These are phyloP conservation scores for Yamadazyma mexicana DNA, from an alignment of 1,139 yeast species.

Conservation along the genomic window DNA sequence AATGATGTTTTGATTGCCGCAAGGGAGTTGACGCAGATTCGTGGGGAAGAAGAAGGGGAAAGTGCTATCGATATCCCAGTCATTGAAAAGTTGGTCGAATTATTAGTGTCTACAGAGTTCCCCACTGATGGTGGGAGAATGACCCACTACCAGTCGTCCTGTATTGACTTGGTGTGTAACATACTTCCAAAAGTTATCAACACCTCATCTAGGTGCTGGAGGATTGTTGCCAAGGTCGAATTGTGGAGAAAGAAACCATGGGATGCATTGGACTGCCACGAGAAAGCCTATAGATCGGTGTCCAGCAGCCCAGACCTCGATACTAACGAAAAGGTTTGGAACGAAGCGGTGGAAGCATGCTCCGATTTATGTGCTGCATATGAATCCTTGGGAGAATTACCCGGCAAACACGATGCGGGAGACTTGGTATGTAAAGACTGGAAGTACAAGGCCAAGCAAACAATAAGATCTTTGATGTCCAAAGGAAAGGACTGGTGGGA, in stretches of 20 bases:
- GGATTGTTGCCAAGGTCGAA: constrained; percentile 78
- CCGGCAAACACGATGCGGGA: constrained; percentile 83
- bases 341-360: constrained; percentile 78
- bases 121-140: constrained; percentile 44
- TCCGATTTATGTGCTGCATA: constrained; percentile 83
- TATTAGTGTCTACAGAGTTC: constrained; percentile 55
- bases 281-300: constrained; percentile 79
- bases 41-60: constrained; percentile 56
- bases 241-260: constrained; percentile 87
- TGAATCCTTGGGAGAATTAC: constrained; percentile 79
- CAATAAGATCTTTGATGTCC: constrained; percentile 73
- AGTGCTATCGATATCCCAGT: constrained; percentile 72
- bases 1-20: constrained; percentile 79
- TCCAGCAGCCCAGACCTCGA: constrained; percentile 66
- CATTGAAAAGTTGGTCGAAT: constrained; percentile 70
- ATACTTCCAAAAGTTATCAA: constrained; percentile 69
- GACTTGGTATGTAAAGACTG: constrained; percentile 88
- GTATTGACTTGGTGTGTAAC: constrained; percentile 68
- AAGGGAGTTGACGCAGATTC: constrained; percentile 54
- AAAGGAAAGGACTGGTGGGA: constrained; percentile 83
- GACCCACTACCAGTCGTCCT: constrained; percentile 62
- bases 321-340: constrained; percentile 66
- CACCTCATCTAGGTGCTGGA: constrained; percentile 76
- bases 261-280: constrained; percentile 83
- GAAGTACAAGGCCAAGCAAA: constrained; percentile 78